phyloP scores from a whole-genome alignment of 2,329 filamentous ascomycete genomes.

The Alternaria rosae region DNA sequence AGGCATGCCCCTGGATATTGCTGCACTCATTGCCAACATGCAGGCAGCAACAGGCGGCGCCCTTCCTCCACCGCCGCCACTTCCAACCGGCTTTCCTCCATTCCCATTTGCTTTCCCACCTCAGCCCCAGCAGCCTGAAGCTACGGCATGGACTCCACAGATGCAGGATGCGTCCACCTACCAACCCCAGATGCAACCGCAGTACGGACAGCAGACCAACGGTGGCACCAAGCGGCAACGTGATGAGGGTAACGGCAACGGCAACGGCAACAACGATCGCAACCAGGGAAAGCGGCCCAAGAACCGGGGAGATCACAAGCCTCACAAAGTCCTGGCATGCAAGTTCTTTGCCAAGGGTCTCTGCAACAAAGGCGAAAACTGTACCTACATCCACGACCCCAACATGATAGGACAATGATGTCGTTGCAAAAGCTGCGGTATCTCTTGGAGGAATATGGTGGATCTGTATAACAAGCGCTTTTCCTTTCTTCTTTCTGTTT shows the following conservation, averaged over 20 bases:
- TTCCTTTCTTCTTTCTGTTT: slow-evolving; percentile 7
- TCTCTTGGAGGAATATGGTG: neutral
- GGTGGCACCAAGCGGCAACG: slow-evolving; percentile 47
- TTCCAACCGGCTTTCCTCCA: slow-evolving; percentile 29
- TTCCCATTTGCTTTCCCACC: slow-evolving; percentile 24
- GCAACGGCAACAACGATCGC: slow-evolving; percentile 33
- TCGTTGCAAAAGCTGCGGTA: neutral
- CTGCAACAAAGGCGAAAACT: slow-evolving; percentile 75
- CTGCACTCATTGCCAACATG: slow-evolving; percentile 35
- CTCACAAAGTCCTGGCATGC: slow-evolving; percentile 61
- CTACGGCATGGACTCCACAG: slow-evolving; percentile 22
- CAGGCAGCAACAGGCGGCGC: slow-evolving; percentile 25
- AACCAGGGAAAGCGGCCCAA: slow-evolving; percentile 62
- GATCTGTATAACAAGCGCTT: slow-evolving; percentile 13
- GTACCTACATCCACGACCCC: slow-evolving; percentile 74
- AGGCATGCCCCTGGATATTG: slow-evolving; percentile 28
- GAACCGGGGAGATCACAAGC: slow-evolving; percentile 28
- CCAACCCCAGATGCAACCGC: slow-evolving; percentile 19
- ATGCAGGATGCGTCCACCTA: slow-evolving; percentile 16
- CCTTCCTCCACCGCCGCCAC: slow-evolving; percentile 34
- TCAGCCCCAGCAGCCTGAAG: slow-evolving; percentile 19
- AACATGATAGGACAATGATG: slow-evolving; percentile 8
- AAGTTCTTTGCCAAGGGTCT: slow-evolving; percentile 74
- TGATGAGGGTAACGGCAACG: slow-evolving; percentile 37
- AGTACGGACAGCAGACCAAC: slow-evolving; percentile 39